Evolutionary conservation across 805 yeast species (phyloP).

Genomic region (Zygoascus bituminiphila): DNA sequence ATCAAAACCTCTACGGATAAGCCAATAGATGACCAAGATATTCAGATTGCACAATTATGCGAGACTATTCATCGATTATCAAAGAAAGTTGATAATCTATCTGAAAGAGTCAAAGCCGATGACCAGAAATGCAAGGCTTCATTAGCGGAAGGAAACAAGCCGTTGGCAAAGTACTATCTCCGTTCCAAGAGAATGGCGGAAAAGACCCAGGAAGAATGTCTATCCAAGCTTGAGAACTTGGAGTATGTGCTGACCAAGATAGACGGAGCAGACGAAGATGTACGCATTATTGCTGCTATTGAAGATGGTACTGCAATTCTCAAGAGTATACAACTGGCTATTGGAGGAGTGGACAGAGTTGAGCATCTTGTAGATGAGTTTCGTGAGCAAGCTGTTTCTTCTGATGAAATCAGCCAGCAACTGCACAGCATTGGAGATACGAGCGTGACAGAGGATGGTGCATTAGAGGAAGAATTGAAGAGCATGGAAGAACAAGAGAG

Average conservation of each 20-base stretch:
- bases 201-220: constrained; percentile 27
- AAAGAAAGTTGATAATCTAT: constrained; percentile 18
- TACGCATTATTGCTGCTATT: constrained; percentile 32
- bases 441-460: constrained; percentile 24
- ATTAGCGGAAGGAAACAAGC: constrained; percentile 21
- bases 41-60: constrained; percentile 19
- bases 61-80: constrained; percentile 14
- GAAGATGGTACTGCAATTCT: constrained; percentile 32
- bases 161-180: constrained; percentile 29
- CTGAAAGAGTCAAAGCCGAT: constrained; percentile 11
- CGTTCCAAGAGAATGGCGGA: constrained; percentile 32
- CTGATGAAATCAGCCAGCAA: constrained; percentile 30
- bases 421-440: constrained; percentile 15
- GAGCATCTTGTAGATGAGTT: constrained; percentile 35
- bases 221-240: constrained; percentile 32
- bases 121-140: constrained; percentile 17
- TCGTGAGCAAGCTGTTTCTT: constrained; percentile 30
- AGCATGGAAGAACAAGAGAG: constrained; percentile 25
- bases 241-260: constrained; percentile 33
- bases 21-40: constrained; percentile 17
- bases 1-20: background rate
- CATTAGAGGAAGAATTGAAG: constrained; percentile 35
- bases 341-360: constrained; percentile 39
- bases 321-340: constrained; percentile 31
- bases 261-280: constrained; percentile 38